phyloP scores from a whole-genome alignment of 108 stramenopile species.

The Nannochloropsis oceanica region DNA sequence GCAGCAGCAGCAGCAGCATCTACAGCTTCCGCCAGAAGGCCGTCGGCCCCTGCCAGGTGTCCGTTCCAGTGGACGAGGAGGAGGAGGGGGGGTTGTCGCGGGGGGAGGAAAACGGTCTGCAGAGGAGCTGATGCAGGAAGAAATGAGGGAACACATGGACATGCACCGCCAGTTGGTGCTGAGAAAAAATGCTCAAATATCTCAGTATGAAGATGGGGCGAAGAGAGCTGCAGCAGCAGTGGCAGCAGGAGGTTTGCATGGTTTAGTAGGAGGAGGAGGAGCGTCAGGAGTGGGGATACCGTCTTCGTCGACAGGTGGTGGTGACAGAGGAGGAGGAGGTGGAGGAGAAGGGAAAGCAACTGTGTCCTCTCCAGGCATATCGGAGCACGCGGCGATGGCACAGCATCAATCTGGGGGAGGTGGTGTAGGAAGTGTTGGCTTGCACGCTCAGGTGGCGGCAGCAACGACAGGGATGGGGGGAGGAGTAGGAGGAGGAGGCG shows the following conservation, averaged over 20 bases:
- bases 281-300: not conserved
- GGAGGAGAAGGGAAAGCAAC: too few relatives aligned
- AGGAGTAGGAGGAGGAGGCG: not conserved
- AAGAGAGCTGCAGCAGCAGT: not conserved
- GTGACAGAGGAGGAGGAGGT: not conserved
- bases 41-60: too few relatives aligned
- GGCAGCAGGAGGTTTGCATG: not conserved
- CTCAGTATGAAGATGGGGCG: not conserved
- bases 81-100: too few relatives aligned
- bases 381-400: not conserved
- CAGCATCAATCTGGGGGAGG: not conserved
- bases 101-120: not conserved
- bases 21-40: not conserved
- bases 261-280: not conserved
- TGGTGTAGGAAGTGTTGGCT: not conserved
- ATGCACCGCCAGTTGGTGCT: not conserved
- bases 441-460: not conserved
- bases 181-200: not conserved
- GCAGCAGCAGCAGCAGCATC: not conserved
- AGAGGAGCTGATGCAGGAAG: not conserved
- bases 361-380: not conserved
- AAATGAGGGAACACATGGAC: not conserved
- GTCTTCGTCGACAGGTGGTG: not conserved
- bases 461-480: too few relatives aligned
- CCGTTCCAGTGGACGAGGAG: too few relatives aligned